These are phyloP conservation scores for Amaranthus palmeri DNA, from an alignment of 148 eudicot genomes.

Conservation along the genomic window DNA sequence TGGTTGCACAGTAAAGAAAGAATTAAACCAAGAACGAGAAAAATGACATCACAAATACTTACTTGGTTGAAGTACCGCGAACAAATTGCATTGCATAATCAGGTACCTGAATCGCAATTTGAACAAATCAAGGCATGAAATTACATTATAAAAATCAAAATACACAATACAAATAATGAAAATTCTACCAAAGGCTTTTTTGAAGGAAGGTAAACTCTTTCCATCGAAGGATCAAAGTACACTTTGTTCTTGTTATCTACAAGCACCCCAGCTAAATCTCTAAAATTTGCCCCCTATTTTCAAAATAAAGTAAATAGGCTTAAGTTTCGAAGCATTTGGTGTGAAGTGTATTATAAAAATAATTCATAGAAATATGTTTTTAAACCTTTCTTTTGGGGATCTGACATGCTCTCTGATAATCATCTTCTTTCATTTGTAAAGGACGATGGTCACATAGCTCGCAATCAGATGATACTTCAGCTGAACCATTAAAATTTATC, in stretches of 20 bases:
- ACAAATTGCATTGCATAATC: constrained; percentile 12
- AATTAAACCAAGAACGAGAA: not conserved
- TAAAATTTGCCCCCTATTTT: constrained; percentile 20
- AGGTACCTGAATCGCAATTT: constrained; percentile 7
- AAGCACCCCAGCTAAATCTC: constrained; percentile 15
- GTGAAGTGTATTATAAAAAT: not conserved
- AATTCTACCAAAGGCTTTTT: constrained; percentile 17
- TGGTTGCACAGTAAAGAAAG: too few species aligned
- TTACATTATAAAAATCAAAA: not conserved
- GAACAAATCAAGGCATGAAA: not conserved
- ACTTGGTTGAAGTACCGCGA: constrained; percentile 14
- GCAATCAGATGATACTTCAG: not conserved
- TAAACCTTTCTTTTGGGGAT: constrained; percentile 19
- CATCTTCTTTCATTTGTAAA: constrained; percentile 17
- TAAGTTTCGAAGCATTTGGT: not conserved
- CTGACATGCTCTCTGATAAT: constrained; percentile 17
- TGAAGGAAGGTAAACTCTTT: constrained; percentile 9
- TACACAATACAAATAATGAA: not conserved
- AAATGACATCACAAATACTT: not conserved
- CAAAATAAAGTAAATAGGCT: too few species aligned
- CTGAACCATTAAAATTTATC: constrained; percentile 8
- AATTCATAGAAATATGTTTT: not conserved
- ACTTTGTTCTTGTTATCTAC: constrained; percentile 13
- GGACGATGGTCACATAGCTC: constrained; percentile 17
- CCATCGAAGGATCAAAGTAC: constrained; percentile 14